Percentiles rank a stretch among this genome's conserved stretches.
phyloP scores from a whole-genome alignment of 441 rosid species.

The Syzygium syzygioides region DNA sequence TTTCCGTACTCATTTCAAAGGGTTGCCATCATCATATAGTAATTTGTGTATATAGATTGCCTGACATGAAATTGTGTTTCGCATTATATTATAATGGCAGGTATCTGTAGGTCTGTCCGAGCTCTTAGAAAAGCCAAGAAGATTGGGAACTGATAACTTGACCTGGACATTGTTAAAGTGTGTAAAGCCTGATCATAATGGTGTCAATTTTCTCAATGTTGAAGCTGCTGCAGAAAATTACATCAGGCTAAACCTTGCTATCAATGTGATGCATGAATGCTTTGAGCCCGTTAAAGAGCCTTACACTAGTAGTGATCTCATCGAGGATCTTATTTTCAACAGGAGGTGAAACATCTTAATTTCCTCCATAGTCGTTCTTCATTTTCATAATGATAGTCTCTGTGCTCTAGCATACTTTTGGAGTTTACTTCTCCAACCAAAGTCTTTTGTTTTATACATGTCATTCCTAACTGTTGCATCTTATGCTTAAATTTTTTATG shows the following conservation, averaged over 20 bases:
- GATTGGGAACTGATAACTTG: conserved; percentile 18
- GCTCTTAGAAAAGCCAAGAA: conserved; percentile 26
- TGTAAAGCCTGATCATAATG: conserved; percentile 1
- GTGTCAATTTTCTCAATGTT: not conserved
- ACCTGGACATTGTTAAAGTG: conserved; percentile 40
- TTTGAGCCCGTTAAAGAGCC: conserved; percentile 36
- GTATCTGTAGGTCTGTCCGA: conserved; percentile 12
- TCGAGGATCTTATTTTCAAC: conserved; percentile 35
- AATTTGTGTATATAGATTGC: not conserved
- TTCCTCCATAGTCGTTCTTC: not conserved
- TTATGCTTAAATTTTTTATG: not conserved
- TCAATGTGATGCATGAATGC: conserved; percentile 44
- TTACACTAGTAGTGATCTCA: conserved; percentile 26
- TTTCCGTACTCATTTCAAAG: not conserved
- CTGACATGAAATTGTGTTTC: not conserved
- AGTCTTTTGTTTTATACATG: not conserved
- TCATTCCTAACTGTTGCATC: not conserved
- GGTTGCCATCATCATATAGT: not conserved
- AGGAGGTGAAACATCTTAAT: conserved; percentile 3
- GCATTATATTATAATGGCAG: not conserved
- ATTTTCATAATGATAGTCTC: not conserved
- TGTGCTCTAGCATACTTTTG: not conserved
- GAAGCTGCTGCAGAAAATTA: conserved; percentile 16
- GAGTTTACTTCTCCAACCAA: not conserved
- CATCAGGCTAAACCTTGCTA: conserved; percentile 29